Evolutionary conservation across 2,329 filamentous ascomycete species (phyloP).

Genomic region (Phaeosphaeria sp.): DNA sequence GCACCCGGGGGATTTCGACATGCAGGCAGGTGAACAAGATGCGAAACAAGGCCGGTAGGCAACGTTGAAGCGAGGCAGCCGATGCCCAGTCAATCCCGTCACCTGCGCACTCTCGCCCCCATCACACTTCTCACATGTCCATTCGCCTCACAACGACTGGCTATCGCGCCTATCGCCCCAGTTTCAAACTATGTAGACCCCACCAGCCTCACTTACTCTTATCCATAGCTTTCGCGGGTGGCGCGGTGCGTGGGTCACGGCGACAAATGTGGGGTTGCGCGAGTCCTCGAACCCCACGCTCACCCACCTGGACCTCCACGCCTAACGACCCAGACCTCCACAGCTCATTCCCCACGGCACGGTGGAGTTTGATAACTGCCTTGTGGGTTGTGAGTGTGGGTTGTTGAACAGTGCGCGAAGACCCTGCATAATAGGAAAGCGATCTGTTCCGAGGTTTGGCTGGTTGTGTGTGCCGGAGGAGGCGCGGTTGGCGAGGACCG

Average conservation of each 20-base stretch:
- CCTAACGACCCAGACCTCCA: not conserved
- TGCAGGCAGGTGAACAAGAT: not conserved
- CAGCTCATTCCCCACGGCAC: not conserved
- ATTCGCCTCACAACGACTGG: slow-evolving; percentile 3
- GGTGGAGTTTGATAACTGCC: not conserved
- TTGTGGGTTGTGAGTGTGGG: not conserved
- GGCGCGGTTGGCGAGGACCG: slow-evolving; percentile 1
- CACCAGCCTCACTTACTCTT: not conserved
- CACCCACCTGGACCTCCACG: not conserved
- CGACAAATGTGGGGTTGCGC: not conserved
- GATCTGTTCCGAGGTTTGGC: slow-evolving; percentile 1
- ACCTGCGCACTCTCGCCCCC: not conserved
- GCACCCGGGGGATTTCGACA: not conserved
- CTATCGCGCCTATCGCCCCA: slow-evolving; percentile 2
- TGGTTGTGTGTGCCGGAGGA: no score
- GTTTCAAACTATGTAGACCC: not conserved
- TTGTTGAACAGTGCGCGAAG: not conserved
- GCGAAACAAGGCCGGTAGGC: not conserved
- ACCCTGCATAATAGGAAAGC: not conserved
- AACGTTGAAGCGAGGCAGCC: not conserved
- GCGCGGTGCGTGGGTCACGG: not conserved
- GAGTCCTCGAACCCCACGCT: no score
- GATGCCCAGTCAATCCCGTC: not conserved
- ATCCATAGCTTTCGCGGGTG: not conserved
- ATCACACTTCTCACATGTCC: not conserved